Evolutionary conservation across 306 rosid genomes (phyloP).

Genomic region (Biancaea sappan): DNA sequence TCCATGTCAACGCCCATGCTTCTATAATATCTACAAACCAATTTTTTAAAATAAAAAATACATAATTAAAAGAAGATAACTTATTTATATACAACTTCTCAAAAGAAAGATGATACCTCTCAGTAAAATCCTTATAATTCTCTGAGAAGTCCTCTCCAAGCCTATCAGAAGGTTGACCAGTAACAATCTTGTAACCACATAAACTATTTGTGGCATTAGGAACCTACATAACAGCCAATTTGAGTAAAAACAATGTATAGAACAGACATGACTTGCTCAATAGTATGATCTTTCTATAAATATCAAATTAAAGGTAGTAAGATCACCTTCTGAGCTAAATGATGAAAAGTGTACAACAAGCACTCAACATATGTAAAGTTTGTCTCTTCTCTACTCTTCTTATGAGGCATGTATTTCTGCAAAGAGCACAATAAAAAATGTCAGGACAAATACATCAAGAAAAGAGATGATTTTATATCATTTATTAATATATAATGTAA

Average conservation of each 20-base stretch:
- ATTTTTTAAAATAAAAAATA: not conserved
- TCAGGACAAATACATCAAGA: slow-evolving; percentile 2
- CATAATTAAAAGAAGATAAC: not conserved
- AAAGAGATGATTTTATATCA: not conserved
- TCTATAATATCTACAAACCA: not conserved
- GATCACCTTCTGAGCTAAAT: slow-evolving; percentile 91
- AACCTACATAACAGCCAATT: slow-evolving; percentile 58
- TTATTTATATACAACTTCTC: not conserved
- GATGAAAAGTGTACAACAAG: slow-evolving; percentile 92
- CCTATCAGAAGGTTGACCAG: slow-evolving; percentile 99
- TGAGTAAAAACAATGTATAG: slow-evolving; percentile 18
- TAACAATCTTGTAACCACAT: slow-evolving; percentile 97
- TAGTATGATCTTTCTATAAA: slow-evolving; percentile 12
- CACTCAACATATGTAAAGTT: slow-evolving; percentile 96
- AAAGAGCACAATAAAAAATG: slow-evolving; percentile 27
- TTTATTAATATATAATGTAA: no score
- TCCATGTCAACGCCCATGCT: not conserved
- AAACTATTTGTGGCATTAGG: slow-evolving; percentile 99
- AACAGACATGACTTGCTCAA: slow-evolving; percentile 4
- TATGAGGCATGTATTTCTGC: slow-evolving; percentile 92
- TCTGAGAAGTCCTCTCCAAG: slow-evolving; percentile 98
- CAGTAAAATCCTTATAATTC: slow-evolving; percentile 75
- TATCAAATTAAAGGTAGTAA: slow-evolving; percentile 24
- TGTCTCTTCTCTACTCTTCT: slow-evolving; percentile 93
- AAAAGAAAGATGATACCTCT: slow-evolving; percentile 59